Evolutionary conservation across 768 basidiomycete species (phyloP).

Genomic region (Solioccasus polychromus): DNA sequence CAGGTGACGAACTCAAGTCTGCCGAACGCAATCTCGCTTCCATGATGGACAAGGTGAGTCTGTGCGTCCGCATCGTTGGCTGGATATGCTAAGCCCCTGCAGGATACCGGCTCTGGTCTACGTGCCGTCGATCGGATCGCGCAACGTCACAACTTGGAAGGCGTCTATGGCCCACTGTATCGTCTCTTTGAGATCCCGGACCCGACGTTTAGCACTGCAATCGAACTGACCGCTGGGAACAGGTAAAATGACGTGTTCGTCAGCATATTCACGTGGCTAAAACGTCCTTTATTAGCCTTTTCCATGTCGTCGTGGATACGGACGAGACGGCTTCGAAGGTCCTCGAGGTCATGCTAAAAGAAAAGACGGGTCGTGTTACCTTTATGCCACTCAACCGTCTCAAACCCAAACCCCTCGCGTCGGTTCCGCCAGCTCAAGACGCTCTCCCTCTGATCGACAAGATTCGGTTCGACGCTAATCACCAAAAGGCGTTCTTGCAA

Average conservation of each 20-base stretch:
- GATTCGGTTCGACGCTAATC: slow-evolving; percentile 67
- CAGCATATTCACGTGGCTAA: slow-evolving; percentile 1
- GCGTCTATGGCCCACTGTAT: slow-evolving; percentile 93
- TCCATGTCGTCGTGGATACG: slow-evolving; percentile 97
- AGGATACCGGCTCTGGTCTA: slow-evolving; percentile 92
- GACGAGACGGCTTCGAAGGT: slow-evolving; percentile 90
- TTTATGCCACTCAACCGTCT: slow-evolving; percentile 98
- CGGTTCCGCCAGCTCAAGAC: slow-evolving; percentile 64
- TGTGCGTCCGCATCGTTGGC: neutral
- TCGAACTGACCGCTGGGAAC: slow-evolving; percentile 94
- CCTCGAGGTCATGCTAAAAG: slow-evolving; percentile 91
- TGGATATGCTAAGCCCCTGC: neutral
- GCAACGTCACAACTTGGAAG: slow-evolving; percentile 66
- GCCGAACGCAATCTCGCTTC: slow-evolving; percentile 77
- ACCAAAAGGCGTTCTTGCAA: slow-evolving; percentile 87
- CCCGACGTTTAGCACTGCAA: slow-evolving; percentile 82
- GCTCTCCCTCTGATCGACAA: slow-evolving; percentile 82
- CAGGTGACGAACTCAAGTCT: slow-evolving; percentile 73
- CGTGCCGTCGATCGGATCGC: slow-evolving; percentile 84
- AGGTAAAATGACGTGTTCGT: slow-evolving; percentile 50
- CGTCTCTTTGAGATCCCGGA: slow-evolving; percentile 90
- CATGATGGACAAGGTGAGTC: slow-evolving; percentile 92
- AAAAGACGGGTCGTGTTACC: slow-evolving; percentile 92
- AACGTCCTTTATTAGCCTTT: slow-evolving; percentile 49
- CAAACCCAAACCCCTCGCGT: slow-evolving; percentile 63